Base-by-base conservation (phyloP, 768 basidiomycete genomes). In the Leccinellum rugosiceps region DNA sequence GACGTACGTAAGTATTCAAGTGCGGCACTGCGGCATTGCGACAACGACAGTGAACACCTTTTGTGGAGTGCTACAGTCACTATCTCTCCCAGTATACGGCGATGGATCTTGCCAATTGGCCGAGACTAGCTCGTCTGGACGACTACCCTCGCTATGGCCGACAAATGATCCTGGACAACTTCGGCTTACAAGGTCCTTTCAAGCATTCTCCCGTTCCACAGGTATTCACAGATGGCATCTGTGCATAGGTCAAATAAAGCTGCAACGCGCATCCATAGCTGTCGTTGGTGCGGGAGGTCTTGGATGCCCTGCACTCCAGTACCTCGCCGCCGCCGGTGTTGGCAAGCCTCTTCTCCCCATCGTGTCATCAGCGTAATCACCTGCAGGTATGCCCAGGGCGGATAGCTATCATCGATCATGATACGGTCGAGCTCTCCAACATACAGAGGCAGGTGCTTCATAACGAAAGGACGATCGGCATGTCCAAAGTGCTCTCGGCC, bases 271-370 rank as follows among this genome's bases (percentile, higher is more conserved):
- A 0, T 85, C 86, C 3, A 86, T 95, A 2, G 85, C 86, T 15
- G 92, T 98, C 4, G 83, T 98, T 4, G 97, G 97, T 26, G 97
- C 95, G 15, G 97, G 97, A 0, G 97, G 97, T 9, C 79, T 99
- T 13, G 97, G 97, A 11, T 98, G 97, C 71, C 94, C 97, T 48
- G 92, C 92, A 41, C 78, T 99, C 47, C 93, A 97, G 68, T 97
- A 98, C 72, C 83, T 99, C 11, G 92, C 85, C 4, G 92, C 93
- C 7, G 90, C 92, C 14, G 97, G 97, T 25, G 80, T 98, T 57
- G 96, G 96, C 92, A 65, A 61, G 87, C 67, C 45, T 28, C 45
- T 50, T 8, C 25, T 52, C 32, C 56, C 38, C 13, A 17, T 48
- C 53, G 45, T 15, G 17, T 19, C 43, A 25, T 44, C 48, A 35